These are phyloP conservation scores for Debaryomyces subglobosus DNA, from an alignment of 1,139 yeast species.

Conservation along the genomic window DNA sequence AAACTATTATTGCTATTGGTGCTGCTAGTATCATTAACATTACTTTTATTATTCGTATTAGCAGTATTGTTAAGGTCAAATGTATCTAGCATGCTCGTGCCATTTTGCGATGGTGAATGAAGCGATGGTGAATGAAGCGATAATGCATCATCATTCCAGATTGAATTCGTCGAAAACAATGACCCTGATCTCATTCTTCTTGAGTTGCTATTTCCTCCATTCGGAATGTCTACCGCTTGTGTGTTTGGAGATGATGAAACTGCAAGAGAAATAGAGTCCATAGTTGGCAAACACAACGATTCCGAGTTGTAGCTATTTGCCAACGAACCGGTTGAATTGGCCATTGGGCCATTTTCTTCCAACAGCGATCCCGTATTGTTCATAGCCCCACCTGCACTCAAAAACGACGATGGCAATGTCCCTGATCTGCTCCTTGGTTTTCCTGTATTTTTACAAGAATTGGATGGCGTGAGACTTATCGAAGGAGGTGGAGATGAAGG, in stretches of 20 bases:
- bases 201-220: slow-evolving; percentile 9
- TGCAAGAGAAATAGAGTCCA: slow-evolving; percentile 29
- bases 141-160: slow-evolving; percentile 49
- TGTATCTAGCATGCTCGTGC: slow-evolving; percentile 18
- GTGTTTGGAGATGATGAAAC: slow-evolving; percentile 22
- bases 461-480: slow-evolving; percentile 34
- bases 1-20: slow-evolving; percentile 21
- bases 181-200: slow-evolving; percentile 49
- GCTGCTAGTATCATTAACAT: slow-evolving; percentile 16
- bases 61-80: slow-evolving; percentile 14
- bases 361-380: slow-evolving; percentile 4
- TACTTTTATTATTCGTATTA: slow-evolving; percentile 16
- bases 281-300: slow-evolving; percentile 19
- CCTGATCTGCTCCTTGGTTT: slow-evolving; percentile 57
- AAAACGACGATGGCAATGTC: slow-evolving; percentile 53
- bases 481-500: slow-evolving; percentile 38
- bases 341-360: slow-evolving; percentile 5
- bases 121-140: slow-evolving; percentile 20
- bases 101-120: slow-evolving; percentile 20
- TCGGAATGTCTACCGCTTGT: slow-evolving; percentile 23
- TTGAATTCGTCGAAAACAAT: slow-evolving; percentile 46
- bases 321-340: slow-evolving; percentile 22
- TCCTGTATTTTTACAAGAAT: slow-evolving; percentile 11
- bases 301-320: slow-evolving; percentile 20
- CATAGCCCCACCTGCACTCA: slow-evolving; percentile 9